A percentile compares a stretch with the other conserved stretches of the same genome.
Conservation (phyloP, 2,329 filamentous ascomycete species). For the Ophiostoma montium region DNA sequence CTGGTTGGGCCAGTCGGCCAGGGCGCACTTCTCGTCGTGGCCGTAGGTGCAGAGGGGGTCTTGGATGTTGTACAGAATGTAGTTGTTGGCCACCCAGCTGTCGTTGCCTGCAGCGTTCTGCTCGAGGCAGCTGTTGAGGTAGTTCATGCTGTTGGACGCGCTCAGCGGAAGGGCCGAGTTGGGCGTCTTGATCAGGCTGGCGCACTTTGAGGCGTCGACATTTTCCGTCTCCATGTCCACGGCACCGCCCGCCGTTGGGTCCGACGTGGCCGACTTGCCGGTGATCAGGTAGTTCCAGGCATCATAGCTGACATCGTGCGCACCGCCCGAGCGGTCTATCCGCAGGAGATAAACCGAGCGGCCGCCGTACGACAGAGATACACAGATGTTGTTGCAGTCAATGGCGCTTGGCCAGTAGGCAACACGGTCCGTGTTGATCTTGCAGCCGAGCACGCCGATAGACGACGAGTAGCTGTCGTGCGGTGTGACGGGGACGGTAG, state of each 20-base stretch:
- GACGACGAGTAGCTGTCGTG: constrained; percentile 42
- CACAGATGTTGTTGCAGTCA: constrained; percentile 40
- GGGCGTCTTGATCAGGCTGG: constrained; percentile 30
- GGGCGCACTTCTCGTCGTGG: constrained; percentile 29
- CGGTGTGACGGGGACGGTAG: constrained; percentile 31
- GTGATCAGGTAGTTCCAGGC: constrained; percentile 42
- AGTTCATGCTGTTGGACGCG: constrained; percentile 40
- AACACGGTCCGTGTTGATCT: constrained; percentile 43
- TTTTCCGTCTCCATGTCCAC: constrained; percentile 32
- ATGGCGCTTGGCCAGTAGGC: constrained; percentile 42
- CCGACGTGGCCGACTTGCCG: constrained; percentile 29
- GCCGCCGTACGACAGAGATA: constrained; percentile 33
- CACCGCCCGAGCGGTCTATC: constrained; percentile 40
- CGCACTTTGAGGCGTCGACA: constrained; percentile 31
- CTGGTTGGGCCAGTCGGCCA: constrained; percentile 27
- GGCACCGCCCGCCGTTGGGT: constrained; percentile 33
- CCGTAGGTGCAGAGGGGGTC: constrained; percentile 34
- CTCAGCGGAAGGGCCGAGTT: constrained; percentile 19
- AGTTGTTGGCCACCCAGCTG: constrained; percentile 35
- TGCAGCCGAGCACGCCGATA: constrained; percentile 42
- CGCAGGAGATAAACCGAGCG: constrained; percentile 41
- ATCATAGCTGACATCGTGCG: constrained; percentile 44
- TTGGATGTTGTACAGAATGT: constrained; percentile 35
- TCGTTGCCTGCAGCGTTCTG: constrained; percentile 14
- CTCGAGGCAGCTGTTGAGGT: constrained; percentile 30